Conservation (phyloP, 441 rosid genomes). For the Pelargonium myrrhifolium region DNA sequence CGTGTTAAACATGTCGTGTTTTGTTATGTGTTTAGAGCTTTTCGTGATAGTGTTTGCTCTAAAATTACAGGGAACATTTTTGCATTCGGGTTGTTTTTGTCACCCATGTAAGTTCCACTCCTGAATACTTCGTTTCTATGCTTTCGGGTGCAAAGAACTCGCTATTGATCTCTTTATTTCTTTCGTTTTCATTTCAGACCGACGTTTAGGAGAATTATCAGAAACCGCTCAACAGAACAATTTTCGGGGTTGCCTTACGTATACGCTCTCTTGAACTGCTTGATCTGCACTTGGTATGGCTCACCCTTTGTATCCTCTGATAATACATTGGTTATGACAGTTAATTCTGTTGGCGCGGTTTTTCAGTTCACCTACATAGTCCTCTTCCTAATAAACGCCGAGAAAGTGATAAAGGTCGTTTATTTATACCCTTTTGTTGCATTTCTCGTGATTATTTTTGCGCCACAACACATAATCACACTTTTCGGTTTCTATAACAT, state of each 20-base stretch:
- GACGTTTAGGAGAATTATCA: conserved; percentile 61
- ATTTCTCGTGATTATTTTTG: too few relatives aligned
- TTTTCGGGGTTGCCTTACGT: conserved; percentile 70
- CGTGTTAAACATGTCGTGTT: too few relatives aligned
- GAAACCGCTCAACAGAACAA: conserved; percentile 55
- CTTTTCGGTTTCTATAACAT: too few relatives aligned
- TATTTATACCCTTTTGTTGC: too few relatives aligned
- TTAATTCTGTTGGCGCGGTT: conserved; percentile 51
- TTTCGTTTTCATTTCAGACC: conserved; percentile 36
- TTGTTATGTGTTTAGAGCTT: background rate
- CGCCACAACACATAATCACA: too few relatives aligned
- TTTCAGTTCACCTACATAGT: conserved; percentile 53
- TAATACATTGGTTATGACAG: conserved; percentile 50
- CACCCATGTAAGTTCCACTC: conserved; percentile 53
- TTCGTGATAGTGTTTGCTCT: background rate
- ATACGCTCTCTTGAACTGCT: conserved; percentile 60
- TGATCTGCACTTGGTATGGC: conserved; percentile 67
- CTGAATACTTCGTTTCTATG: background rate
- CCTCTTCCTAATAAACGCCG: conserved; percentile 43
- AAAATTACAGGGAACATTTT: conserved; percentile 57
- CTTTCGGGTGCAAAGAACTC: background rate
- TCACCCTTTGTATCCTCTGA: conserved; percentile 42
- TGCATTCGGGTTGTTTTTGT: conserved; percentile 59
- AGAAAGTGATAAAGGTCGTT: conserved; percentile 45
- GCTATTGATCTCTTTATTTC: conserved; percentile 7